Base-by-base conservation (phyloP, 768 basidiomycete genomes). In the Kwoniella dejecticola region DNA sequence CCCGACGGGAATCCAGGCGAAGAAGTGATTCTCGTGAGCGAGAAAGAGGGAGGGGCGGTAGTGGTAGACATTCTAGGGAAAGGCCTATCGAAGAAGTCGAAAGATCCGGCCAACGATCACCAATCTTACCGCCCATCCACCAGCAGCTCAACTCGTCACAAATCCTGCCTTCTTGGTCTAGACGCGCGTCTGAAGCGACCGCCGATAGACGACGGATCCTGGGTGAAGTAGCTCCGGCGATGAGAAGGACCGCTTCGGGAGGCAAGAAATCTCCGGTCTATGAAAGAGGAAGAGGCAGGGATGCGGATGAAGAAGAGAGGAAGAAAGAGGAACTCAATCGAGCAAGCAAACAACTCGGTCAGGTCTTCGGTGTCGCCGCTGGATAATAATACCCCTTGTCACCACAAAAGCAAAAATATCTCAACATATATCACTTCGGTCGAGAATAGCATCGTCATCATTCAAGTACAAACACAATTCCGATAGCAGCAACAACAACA, bases 151-250 rank as follows among this genome's bases (percentile, higher is more conserved):
- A 67, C 6, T 31, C 63, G 17, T 50, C 69, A 2, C 66, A 62
- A 38, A 71, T 71, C 33, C 24, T 62, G 21, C 69, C 69, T 44
- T 65, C 60, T 31, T 67, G 69, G 63, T 61, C 64, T n/a, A 48
- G 56, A 33, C 54, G 64, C 15, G 44, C 62, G 4, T 60, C 61
- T n/a, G 56, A 57, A 40, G 56, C 56, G 26, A 48, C 56, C 1
- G 46, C 46, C 2, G 56, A 57, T 26, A 45, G 42, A 45, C 33
- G 56, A 46, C 47, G 45, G 45, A 26, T 57, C 4, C 4, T 42
- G n/a, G 46, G 46, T 24, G 60, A 47, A 10, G 48, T 49, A 1
- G 54, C 58, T 7, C 58, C 63, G 1, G 30, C 48, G 10, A 66
- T 53, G 64, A 45, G 60, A 33, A 21, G 60, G 24, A 62, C 60